phyloP scores from a whole-genome alignment of 1,284 basidiomycete species.

The Calocybe gambosa region DNA sequence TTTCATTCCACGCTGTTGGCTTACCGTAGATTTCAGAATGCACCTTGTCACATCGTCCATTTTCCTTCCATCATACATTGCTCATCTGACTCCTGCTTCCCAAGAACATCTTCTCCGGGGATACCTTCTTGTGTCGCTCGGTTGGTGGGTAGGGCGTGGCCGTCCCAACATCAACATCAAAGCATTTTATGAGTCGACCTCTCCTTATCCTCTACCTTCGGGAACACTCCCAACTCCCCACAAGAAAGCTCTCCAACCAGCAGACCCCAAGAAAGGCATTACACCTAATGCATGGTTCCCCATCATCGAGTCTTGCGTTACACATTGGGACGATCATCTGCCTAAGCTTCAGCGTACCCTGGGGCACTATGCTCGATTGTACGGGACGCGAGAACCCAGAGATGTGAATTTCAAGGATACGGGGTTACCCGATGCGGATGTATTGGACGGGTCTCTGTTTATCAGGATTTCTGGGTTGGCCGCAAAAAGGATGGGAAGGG shows the following conservation, averaged over 20 bases:
- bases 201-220: slow-evolving; percentile 25
- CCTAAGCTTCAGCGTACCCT: slow-evolving; percentile 47
- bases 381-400: slow-evolving; percentile 21
- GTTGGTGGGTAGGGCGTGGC: slow-evolving; percentile 37
- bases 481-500: slow-evolving; percentile 14
- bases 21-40: slow-evolving; percentile 32
- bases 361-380: slow-evolving; percentile 15
- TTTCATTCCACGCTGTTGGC: background rate
- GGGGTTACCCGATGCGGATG: slow-evolving; percentile 16
- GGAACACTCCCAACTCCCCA: slow-evolving; percentile 27
- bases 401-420: slow-evolving; percentile 14
- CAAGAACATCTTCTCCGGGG: slow-evolving; percentile 36
- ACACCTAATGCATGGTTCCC: slow-evolving; percentile 50
- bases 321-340: slow-evolving; percentile 62
- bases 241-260: slow-evolving; percentile 27
- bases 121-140: slow-evolving; percentile 34
- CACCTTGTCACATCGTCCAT: slow-evolving; percentile 49
- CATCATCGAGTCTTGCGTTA: slow-evolving; percentile 42
- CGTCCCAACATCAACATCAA: slow-evolving; percentile 33
- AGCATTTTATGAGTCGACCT: slow-evolving; percentile 31
- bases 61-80: slow-evolving; percentile 39
- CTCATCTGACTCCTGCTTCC: slow-evolving; percentile 30
- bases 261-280: slow-evolving; percentile 22
- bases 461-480: slow-evolving; percentile 17
- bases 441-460: slow-evolving; percentile 19